These are phyloP conservation scores for Calonectria leucothoes DNA, from an alignment of 2,329 filamentous ascomycete species.

Conservation along the genomic window DNA sequence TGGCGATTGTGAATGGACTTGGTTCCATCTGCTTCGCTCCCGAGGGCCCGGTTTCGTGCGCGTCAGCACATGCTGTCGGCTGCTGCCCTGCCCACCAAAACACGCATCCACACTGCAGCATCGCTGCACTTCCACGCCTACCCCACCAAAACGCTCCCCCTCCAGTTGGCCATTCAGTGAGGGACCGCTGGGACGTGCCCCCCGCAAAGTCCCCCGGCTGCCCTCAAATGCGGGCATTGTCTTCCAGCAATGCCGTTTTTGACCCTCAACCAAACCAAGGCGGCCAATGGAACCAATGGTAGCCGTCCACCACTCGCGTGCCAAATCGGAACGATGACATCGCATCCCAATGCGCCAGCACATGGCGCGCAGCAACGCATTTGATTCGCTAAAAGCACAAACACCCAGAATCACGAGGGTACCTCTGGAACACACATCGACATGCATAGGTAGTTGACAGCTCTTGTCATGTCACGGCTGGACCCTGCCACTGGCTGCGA, in stretches of 20 bases:
- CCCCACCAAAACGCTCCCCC: slow-evolving; percentile 9
- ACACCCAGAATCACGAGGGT: neutral
- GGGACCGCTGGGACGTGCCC: neutral
- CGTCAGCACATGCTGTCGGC: slow-evolving; percentile 35
- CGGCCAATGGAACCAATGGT: slow-evolving; percentile 42
- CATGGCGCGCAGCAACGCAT: slow-evolving; percentile 32
- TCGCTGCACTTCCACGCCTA: slow-evolving; percentile 9
- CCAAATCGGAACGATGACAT: slow-evolving; percentile 34
- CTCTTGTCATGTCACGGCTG: neutral
- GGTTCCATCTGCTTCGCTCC: slow-evolving; percentile 25
- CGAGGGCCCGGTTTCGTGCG: slow-evolving; percentile 33
- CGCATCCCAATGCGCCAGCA: slow-evolving; percentile 30
- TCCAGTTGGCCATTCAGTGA: slow-evolving; percentile 1
- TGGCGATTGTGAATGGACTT: slow-evolving; percentile 11
- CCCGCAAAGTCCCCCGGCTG: neutral
- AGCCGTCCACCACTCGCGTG: slow-evolving; percentile 39
- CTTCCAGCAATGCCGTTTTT: slow-evolving; percentile 1
- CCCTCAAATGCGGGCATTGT: slow-evolving; percentile 3
- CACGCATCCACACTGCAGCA: neutral
- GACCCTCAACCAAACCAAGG: neutral
- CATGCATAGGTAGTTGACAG: neutral
- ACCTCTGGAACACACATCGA: neutral
- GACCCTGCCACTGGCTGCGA: neutral
- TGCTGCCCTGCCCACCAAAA: slow-evolving; percentile 12
- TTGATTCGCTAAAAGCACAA: slow-evolving; percentile 28